phyloP scores from a whole-genome alignment of 305 asterid species.

The Salvia sclarea region DNA sequence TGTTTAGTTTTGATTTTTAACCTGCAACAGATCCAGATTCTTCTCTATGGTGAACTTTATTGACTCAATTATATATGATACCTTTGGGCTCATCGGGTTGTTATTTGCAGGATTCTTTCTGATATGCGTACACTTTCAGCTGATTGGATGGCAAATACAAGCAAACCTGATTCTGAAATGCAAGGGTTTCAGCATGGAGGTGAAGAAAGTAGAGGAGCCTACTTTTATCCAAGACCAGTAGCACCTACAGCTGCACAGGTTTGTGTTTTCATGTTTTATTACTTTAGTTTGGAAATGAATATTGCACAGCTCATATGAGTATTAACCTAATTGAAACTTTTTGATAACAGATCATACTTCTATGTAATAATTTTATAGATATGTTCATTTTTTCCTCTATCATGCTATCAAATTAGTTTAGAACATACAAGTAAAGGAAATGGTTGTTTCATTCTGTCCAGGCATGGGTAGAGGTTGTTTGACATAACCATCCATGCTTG shows the following conservation, averaged over 20 bases:
- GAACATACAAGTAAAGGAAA: neutral
- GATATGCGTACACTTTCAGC: slow-evolving; percentile 99
- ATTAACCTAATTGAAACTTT: slow-evolving; percentile 11
- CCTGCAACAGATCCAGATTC: slow-evolving; percentile 1
- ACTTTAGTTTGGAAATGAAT: slow-evolving; percentile 27
- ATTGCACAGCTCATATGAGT: slow-evolving; percentile 17
- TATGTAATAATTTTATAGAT: neutral
- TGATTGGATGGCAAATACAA: slow-evolving; percentile 99
- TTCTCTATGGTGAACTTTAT: neutral
- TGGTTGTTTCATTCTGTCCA: slow-evolving; percentile 1
- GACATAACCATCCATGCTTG: slow-evolving; percentile 5
- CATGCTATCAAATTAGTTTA: neutral
- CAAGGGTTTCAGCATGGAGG: slow-evolving; percentile 76
- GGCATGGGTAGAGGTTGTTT: slow-evolving; percentile 9
- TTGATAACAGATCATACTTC: slow-evolving; percentile 5
- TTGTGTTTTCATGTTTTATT: slow-evolving; percentile 36
- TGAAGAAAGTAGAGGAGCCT: slow-evolving; percentile 80
- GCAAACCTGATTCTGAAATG: slow-evolving; percentile 80
- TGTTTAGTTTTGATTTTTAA: slow-evolving; percentile 7
- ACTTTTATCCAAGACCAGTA: slow-evolving; percentile 92
- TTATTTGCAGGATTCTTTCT: slow-evolving; percentile 85
- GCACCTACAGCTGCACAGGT: slow-evolving; percentile 99
- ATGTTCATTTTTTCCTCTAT: neutral
- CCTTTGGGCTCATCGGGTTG: slow-evolving; percentile 32
- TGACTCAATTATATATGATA: slow-evolving; percentile 12